phyloP scores from a whole-genome alignment of 176 grass and related monocot genomes.

The Canna indica region DNA sequence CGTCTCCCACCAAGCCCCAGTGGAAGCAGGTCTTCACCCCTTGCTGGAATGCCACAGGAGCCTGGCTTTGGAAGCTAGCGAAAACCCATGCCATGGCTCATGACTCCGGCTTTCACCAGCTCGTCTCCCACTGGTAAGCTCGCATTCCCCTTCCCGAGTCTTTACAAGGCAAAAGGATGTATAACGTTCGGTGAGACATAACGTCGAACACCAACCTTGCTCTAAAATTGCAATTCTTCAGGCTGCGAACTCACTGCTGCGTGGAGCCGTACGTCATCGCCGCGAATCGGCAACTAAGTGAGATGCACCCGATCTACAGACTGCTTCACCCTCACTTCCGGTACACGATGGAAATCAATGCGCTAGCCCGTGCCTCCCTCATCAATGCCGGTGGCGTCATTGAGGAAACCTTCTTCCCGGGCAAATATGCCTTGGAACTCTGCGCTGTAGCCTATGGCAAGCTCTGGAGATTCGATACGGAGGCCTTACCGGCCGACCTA shows the following conservation, averaged over 20 bases:
- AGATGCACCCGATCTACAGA: conserved; percentile 68
- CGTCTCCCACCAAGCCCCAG: conserved; percentile 45
- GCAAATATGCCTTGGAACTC: conserved; percentile 52
- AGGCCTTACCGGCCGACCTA: conserved; percentile 72
- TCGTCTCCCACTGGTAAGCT: conserved; percentile 66
- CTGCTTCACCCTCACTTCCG: conserved; percentile 83
- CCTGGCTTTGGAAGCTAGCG: conserved; percentile 83
- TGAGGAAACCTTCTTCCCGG: conserved; percentile 52
- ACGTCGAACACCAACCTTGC: too few relatives aligned
- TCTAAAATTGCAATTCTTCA: not conserved
- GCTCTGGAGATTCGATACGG: conserved; percentile 68
- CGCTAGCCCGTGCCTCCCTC: conserved; percentile 48
- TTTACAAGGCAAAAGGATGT: not conserved
- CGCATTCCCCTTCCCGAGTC: not conserved
- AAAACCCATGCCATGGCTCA: conserved; percentile 59
- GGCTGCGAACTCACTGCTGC: conserved; percentile 69
- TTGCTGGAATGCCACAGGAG: conserved; percentile 39
- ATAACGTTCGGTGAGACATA: too few relatives aligned
- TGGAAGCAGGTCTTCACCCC: conserved; percentile 43
- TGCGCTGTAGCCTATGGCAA: conserved; percentile 51
- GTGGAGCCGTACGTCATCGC: conserved; percentile 85
- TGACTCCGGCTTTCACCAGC: conserved; percentile 80
- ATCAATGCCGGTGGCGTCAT: conserved; percentile 67
- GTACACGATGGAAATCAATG: conserved; percentile 93
- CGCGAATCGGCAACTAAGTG: conserved; percentile 64